These are phyloP conservation scores for Phytophthora litchii DNA, from an alignment of 352 stramenopile species.

Conservation along the genomic window DNA sequence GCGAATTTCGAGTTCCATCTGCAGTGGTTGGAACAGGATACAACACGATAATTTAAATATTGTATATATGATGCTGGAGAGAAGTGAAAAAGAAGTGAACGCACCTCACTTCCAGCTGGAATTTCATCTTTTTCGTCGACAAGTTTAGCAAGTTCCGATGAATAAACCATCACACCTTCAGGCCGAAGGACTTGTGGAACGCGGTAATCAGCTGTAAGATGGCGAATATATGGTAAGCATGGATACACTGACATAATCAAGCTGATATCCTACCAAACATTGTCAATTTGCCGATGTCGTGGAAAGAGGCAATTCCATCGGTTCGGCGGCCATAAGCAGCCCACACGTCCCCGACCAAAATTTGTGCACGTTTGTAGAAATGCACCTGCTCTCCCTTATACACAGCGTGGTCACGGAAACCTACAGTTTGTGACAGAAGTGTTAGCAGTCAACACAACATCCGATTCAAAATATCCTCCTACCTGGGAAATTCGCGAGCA, in stretches of 20 bases:
- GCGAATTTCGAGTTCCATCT: conserved; percentile 87
- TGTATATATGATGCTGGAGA: too few relatives aligned
- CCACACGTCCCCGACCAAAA: conserved; percentile 89
- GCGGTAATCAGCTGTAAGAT: conserved; percentile 78
- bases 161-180: conserved; percentile 77
- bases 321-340: conserved; percentile 75
- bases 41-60: too few relatives aligned
- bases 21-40: neutral
- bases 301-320: conserved; percentile 59
- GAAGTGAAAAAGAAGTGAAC: neutral
- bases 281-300: conserved; percentile 84
- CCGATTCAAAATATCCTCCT: neutral
- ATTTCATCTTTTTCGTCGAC: conserved; percentile 69
- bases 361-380: conserved; percentile 92
- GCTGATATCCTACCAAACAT: conserved; percentile 74
- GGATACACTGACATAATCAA: neutral
- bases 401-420: conserved; percentile 85
- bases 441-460: neutral
- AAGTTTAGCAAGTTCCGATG: conserved; percentile 42
- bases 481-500: conserved; percentile 79
- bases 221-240: neutral
- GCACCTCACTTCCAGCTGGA: conserved; percentile 64
- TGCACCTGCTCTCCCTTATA: conserved; percentile 86
- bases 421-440: conserved; percentile 7
- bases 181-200: conserved; percentile 82